These are phyloP conservation scores for Borovskyia barvae DNA, from an alignment of 208 protist genomes.

Conservation along the genomic window DNA sequence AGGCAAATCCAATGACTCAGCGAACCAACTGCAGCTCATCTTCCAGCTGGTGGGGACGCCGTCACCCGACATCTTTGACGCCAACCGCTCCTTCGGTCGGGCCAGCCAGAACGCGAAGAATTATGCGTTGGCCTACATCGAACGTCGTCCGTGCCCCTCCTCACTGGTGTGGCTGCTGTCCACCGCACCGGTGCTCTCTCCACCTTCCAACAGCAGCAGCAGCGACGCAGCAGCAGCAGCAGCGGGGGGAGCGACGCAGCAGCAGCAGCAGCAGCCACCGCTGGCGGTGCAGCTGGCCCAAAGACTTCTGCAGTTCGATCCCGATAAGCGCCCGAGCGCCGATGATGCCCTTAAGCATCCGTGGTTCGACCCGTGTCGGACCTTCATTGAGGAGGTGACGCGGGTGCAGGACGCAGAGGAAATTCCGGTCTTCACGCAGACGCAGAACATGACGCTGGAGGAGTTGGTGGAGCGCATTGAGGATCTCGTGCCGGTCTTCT, in stretches of 20 bases:
- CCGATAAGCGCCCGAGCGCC: conserved; percentile 66
- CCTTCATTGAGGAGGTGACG: conserved; percentile 81
- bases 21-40: conserved; percentile 94
- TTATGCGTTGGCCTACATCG: conserved; percentile 74
- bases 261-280: too few species aligned
- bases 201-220: too few species aligned
- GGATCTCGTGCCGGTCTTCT: conserved; percentile 83
- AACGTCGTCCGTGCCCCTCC: conserved; percentile 48
- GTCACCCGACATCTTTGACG: conserved; percentile 71
- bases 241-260: too few species aligned
- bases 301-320: conserved; percentile 84
- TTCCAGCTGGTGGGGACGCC: conserved; percentile 94
- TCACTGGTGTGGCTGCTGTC: conserved; percentile 49
- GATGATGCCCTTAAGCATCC: conserved; percentile 76
- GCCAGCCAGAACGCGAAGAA: conserved; percentile 83
- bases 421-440: conserved; percentile 49
- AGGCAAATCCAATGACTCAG: conserved; percentile 90
- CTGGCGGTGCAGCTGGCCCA: conserved; percentile 68
- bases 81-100: conserved; percentile 82
- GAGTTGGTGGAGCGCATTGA: conserved; percentile 71
- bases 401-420: conserved; percentile 55
- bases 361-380: conserved; percentile 81
- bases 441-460: conserved; percentile 43
- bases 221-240: too few species aligned
- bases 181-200: conserved; percentile 39